Conservation (phyloP, 129 eudicot species). For the Oenanthe sinensis region DNA sequence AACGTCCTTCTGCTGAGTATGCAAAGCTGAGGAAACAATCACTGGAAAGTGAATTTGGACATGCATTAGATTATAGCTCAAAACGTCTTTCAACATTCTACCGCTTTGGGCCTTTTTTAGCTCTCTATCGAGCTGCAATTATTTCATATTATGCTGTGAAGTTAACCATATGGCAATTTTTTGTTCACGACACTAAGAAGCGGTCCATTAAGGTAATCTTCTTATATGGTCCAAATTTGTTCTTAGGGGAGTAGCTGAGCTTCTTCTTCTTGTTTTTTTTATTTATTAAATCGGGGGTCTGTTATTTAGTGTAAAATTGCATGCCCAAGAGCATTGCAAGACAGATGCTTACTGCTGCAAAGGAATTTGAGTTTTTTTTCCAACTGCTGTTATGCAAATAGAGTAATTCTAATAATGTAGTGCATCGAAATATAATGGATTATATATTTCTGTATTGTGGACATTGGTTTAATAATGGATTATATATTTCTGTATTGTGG, state of each 20-base stretch:
- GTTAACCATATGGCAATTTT: conserved; percentile 59
- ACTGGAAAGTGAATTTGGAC: conserved; percentile 84
- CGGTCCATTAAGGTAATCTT: conserved; percentile 63
- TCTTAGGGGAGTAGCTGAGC: not conserved
- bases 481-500: not conserved
- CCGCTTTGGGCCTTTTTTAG: conserved; percentile 85
- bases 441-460: not conserved
- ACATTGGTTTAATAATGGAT: not conserved
- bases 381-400: not conserved
- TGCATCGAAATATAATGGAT: not conserved
- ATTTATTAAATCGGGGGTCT: not conserved
- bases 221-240: not conserved
- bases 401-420: not conserved
- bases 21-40: conserved; percentile 87
- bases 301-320: not conserved
- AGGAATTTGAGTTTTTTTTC: not conserved
- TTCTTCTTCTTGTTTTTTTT: not conserved
- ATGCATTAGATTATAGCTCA: conserved; percentile 54
- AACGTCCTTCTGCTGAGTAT: conserved; percentile 82
- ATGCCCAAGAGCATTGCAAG: no score
- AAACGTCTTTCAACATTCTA: conserved; percentile 58
- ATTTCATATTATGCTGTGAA: conserved; percentile 78
- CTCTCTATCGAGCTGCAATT: conserved; percentile 84
- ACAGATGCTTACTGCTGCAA: not conserved
- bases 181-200: conserved; percentile 59